A percentile compares a stretch with the other conserved stretches of the same genome.
Conservation (phyloP, 2,329 filamentous ascomycete genomes). For the Diaporthe longicolla region DNA sequence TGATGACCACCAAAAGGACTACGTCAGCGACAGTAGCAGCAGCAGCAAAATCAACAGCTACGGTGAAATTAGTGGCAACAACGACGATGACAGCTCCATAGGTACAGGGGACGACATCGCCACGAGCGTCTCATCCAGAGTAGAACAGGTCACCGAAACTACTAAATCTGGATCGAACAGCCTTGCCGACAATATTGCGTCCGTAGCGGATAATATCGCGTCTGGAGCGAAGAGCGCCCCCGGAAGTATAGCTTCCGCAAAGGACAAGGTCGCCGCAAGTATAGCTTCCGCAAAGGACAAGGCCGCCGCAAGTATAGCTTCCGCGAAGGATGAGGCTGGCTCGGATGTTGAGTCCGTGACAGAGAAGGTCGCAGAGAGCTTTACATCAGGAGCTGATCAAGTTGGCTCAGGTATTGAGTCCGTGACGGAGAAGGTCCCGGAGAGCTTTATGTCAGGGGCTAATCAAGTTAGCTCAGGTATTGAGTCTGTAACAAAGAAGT, state of each 20-base stretch:
- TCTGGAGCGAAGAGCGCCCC: not conserved
- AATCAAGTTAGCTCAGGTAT: not conserved
- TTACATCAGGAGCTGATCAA: not conserved
- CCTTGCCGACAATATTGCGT: not conserved
- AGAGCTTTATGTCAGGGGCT: not conserved
- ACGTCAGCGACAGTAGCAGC: not conserved
- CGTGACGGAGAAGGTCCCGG: not conserved
- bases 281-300: not conserved
- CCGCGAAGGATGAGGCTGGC: not conserved
- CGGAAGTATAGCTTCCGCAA: not conserved
- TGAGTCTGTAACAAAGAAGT: not conserved
- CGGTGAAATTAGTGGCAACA: not conserved
- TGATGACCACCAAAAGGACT: not conserved
- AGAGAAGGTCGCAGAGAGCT: not conserved
- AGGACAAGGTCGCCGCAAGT: not conserved
- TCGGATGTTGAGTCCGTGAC: not conserved
- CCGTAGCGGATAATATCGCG: not conserved
- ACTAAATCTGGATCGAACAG: not conserved
- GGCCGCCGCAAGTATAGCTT: not conserved
- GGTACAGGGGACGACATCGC: not conserved
- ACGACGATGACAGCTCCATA: not conserved
- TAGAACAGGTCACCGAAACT: not conserved
- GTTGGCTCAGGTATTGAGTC: not conserved
- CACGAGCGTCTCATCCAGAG: not conserved
- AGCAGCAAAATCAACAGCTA: not conserved